phyloP scores from a whole-genome alignment of 495 filamentous ascomycete genomes.

The Xylaria venustula region DNA sequence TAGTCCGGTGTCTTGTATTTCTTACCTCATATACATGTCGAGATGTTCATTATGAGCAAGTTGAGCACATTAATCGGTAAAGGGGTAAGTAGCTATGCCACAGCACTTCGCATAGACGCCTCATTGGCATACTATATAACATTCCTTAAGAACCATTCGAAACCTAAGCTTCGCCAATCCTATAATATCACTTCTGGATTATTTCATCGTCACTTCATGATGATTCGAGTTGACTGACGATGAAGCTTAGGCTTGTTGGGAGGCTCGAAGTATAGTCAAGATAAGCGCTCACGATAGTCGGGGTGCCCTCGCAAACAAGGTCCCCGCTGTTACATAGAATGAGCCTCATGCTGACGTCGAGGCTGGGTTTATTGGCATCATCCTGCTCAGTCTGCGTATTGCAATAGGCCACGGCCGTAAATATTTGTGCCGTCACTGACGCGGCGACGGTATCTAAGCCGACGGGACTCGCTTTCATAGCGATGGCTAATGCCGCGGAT shows the following conservation, averaged over 20 bases:
- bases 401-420: constrained; percentile 45
- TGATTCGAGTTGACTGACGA: neutral
- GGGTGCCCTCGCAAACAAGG: constrained; percentile 42
- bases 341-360: constrained; percentile 36
- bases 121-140: neutral
- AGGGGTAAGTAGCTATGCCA: neutral
- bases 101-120: too few relatives aligned
- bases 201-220: neutral
- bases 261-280: constrained; percentile 33
- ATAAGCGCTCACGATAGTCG: constrained; percentile 38
- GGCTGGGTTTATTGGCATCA: constrained; percentile 36
- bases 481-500: constrained; percentile 10
- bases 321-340: constrained; percentile 45
- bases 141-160: neutral
- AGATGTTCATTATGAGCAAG: too few relatives aligned
- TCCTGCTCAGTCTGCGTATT: constrained; percentile 45
- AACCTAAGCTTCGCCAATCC: neutral
- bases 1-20: neutral
- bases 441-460: constrained; percentile 10
- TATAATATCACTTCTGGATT: neutral
- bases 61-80: neutral
- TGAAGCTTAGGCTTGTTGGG: constrained; percentile 12
- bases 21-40: too few relatives aligned
- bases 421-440: constrained; percentile 37
- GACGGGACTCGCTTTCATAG: constrained; percentile 19